Evolutionary conservation across 116 monocot species (phyloP).

Genomic region (Dioscorea cayenensis): DNA sequence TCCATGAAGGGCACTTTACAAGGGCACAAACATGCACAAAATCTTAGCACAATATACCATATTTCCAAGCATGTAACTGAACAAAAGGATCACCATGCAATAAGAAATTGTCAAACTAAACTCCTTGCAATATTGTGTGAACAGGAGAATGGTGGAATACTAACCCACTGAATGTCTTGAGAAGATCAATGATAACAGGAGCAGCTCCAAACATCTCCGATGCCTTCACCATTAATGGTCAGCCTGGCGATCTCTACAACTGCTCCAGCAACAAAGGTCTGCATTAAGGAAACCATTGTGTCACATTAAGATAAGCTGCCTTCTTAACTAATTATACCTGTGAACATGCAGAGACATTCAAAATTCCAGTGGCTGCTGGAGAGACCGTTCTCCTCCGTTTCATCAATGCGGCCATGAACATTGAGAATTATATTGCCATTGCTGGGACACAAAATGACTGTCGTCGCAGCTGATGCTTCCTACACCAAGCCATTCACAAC

Average conservation of each 20-base stretch:
- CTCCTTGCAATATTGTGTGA: no score
- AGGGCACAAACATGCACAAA: no score
- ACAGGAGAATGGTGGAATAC: constrained; percentile 73
- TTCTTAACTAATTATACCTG: background rate
- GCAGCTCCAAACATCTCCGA: constrained; percentile 41
- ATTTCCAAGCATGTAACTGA: no score
- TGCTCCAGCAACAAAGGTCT: constrained; percentile 32
- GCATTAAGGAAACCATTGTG: background rate
- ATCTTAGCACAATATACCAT: no score
- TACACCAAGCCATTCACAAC: constrained; percentile 57
- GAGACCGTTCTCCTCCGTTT: constrained; percentile 48
- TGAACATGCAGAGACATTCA: constrained; percentile 24
- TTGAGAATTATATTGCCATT: constrained; percentile 48
- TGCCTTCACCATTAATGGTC: constrained; percentile 52
- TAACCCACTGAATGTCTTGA: constrained; percentile 24
- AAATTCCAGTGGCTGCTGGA: constrained; percentile 25
- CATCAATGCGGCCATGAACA: constrained; percentile 59
- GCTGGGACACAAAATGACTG: constrained; percentile 51
- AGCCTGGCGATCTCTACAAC: constrained; percentile 39
- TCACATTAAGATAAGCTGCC: background rate
- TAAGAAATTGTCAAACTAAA: no score
- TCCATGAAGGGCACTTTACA: no score
- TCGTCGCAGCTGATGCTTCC: constrained; percentile 50
- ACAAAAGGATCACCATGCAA: no score
- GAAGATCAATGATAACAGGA: constrained; percentile 22